These are phyloP conservation scores for Saprolegnia parasitica DNA, from an alignment of 352 stramenopile species.

Conservation along the genomic window DNA sequence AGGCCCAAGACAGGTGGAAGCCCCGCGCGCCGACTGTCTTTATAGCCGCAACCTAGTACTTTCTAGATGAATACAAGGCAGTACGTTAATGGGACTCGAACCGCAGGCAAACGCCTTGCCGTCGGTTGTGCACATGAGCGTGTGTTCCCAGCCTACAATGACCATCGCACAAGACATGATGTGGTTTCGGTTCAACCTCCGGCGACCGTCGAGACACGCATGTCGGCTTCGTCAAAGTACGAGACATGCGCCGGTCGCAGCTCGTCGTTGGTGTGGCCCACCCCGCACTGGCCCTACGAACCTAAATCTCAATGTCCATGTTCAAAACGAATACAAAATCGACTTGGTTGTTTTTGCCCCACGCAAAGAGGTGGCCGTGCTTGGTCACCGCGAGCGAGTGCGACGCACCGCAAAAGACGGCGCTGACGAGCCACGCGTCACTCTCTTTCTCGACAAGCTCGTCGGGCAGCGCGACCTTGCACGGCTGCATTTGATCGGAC, in stretches of 20 bases:
- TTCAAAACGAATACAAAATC: not conserved
- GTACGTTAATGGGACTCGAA: not conserved
- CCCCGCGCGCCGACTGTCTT: constrained; percentile 70
- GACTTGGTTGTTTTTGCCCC: constrained; percentile 82
- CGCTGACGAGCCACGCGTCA: constrained; percentile 30
- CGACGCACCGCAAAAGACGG: constrained; percentile 68
- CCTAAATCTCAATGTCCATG: not conserved
- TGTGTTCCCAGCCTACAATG: constrained; percentile 62
- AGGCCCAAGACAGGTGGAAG: constrained; percentile 77
- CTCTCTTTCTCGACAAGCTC: constrained; percentile 19
- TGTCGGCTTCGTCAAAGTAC: constrained; percentile 51
- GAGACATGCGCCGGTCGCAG: constrained; percentile 48
- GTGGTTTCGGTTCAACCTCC: too few species aligned
- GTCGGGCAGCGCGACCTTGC: constrained; percentile 30
- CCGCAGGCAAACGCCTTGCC: constrained; percentile 69
- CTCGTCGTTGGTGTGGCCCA: constrained; percentile 73
- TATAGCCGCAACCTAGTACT: constrained; percentile 54
- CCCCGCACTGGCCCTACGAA: constrained; percentile 56
- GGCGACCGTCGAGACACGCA: constrained; percentile 47
- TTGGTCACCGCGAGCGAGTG: constrained; percentile 64
- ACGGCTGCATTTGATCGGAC: constrained; percentile 58
- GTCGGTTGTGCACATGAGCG: constrained; percentile 58
- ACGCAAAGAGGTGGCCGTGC: constrained; percentile 52
- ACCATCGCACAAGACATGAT: not conserved
- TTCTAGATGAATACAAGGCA: too few species aligned